Evolutionary conservation across 306 rosid genomes (phyloP).

Genomic region (Acacia crassicarpa): DNA sequence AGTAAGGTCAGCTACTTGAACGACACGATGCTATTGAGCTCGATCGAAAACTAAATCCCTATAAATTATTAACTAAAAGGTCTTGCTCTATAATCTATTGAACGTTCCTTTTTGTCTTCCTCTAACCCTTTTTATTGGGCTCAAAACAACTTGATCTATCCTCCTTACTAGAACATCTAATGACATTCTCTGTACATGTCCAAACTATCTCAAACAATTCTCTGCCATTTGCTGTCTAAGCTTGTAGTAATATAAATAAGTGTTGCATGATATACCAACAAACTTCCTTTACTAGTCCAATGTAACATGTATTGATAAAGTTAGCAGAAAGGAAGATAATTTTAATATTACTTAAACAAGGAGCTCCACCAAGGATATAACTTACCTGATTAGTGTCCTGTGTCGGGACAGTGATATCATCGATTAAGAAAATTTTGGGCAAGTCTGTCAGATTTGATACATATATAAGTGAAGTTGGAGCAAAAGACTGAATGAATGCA

Average conservation of each 20-base stretch:
- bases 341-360: not conserved
- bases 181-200: too few relatives aligned
- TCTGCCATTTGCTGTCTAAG: not conserved
- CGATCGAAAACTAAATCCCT: too few relatives aligned
- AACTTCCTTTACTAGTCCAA: not conserved
- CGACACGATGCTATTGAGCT: too few relatives aligned
- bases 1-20: too few relatives aligned
- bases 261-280: not conserved
- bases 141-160: too few relatives aligned
- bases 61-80: too few relatives aligned
- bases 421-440: slow-evolving; percentile 66
- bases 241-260: not conserved
- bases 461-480: slow-evolving; percentile 64
- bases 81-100: too few relatives aligned
- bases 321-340: not conserved
- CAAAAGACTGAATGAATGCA: slow-evolving; percentile 71
- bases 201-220: too few relatives aligned
- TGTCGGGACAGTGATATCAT: slow-evolving; percentile 50
- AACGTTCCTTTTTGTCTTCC: too few relatives aligned
- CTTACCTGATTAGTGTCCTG: slow-evolving; percentile 75
- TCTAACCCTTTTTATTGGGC: too few relatives aligned
- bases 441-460: slow-evolving; percentile 58
- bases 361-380: not conserved
- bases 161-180: too few relatives aligned
- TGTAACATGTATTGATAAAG: not conserved